Base-by-base conservation (phyloP, 148 eudicot genomes). In the Limonium bicolor region DNA sequence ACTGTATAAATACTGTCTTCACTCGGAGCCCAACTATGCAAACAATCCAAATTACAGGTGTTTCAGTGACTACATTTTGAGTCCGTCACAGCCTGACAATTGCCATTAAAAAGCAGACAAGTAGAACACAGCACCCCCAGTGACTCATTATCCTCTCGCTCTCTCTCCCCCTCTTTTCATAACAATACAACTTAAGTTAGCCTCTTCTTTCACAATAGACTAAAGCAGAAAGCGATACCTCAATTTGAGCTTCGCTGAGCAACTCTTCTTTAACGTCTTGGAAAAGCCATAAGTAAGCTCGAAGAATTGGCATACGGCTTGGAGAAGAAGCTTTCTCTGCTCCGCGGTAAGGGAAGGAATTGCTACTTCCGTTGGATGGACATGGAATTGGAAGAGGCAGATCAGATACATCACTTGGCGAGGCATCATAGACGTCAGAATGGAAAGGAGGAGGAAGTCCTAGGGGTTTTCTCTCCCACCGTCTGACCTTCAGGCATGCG, bases 251-350 rank as follows among this genome's bases (percentile, higher is more conserved):
- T 53, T 76, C 87, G 16, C 69, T 50, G 32, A 47, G 65, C 34
- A 83, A 65, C n/a, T n/a, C 7, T 77, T 65, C 34, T 78, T 75
- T 29, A 78, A 75, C 23, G 79, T 56, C 63, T 68, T 83, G 49
- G 72, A 44, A 56, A 75, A 69, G 5, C 76, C 76, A 44, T 63
- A n/a, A n/a, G n/a, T 71, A 23, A 16, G 40, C 12, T 78, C 63
- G 17, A 82, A 71, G 56, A 66, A 82, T 16, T 37, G 57, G 32
- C 77, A 56, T 9, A 83, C 51, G 1, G 84, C 70, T 20, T 67
- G 61, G 16, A 65, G 60, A 40, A 83, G 68, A 49, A 46, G 24
- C 22, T 51, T 41, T 49, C 63, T 66, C 20, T 73, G 63, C n/a
- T 83, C 61, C 4, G 57, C 15, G 45, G 60, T 37, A 4, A 66